Conservation (phyloP, 2,329 filamentous ascomycete genomes). For the Colletotrichum lentis region DNA sequence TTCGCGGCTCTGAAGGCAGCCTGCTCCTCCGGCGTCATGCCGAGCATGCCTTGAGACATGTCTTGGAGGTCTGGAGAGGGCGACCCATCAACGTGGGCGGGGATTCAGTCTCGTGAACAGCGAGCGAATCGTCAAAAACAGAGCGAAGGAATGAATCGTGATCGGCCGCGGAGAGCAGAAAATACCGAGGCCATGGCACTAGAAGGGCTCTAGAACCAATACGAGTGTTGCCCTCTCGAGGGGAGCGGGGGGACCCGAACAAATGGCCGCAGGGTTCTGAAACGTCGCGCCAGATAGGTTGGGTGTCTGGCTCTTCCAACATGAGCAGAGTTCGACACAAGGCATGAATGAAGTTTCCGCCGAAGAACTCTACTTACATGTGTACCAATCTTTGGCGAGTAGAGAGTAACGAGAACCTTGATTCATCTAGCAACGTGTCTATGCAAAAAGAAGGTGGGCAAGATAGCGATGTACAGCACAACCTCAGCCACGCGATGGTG, state of each 20-base stretch:
- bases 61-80: not conserved
- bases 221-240: too few species aligned
- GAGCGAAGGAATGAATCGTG: too few species aligned
- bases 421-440: fast-evolving
- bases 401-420: not conserved
- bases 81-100: not conserved
- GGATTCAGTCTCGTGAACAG: not conserved
- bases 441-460: too few species aligned
- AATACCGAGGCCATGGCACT: not conserved
- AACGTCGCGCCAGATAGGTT: not conserved
- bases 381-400: not conserved
- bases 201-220: not conserved
- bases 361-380: not conserved
- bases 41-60: slow-evolving; percentile 22
- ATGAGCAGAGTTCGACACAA: not conserved
- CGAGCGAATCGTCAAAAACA: not conserved
- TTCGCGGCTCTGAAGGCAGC: slow-evolving; percentile 28
- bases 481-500: too few species aligned
- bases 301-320: not conserved
- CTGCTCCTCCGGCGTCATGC: slow-evolving; percentile 16
- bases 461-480: not conserved
- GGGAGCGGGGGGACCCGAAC: too few species aligned
- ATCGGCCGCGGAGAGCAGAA: too few species aligned
- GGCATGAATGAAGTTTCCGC: not conserved
- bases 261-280: too few species aligned